Evolutionary conservation across 345 rosid genomes (phyloP).

Genomic region (Cardiospermum halicacabum): DNA sequence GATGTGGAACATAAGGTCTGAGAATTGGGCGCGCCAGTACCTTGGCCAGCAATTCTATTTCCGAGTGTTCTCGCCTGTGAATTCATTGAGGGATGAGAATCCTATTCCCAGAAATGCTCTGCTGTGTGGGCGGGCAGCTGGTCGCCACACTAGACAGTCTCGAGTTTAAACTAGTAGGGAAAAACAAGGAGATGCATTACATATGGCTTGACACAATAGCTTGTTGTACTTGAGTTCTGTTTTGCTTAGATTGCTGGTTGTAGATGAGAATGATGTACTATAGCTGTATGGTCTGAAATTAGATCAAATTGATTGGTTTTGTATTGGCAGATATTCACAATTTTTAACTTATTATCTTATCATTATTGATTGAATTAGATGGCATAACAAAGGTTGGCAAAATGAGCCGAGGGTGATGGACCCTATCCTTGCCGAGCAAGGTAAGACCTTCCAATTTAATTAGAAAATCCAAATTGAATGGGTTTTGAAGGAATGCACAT

Average conservation of each 20-base stretch:
- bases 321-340: neutral
- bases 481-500: too few relatives aligned
- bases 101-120: constrained; percentile 60
- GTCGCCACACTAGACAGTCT: constrained; percentile 21
- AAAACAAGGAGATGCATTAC: neutral
- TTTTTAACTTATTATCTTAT: neutral
- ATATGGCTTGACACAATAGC: constrained; percentile 23
- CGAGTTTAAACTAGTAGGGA: neutral
- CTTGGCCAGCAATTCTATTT: constrained; percentile 72
- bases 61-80: constrained; percentile 45
- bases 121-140: constrained; percentile 53
- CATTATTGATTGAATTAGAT: neutral
- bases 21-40: constrained; percentile 64
- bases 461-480: too few relatives aligned
- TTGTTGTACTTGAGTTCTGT: too few relatives aligned
- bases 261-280: neutral
- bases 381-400: too few relatives aligned
- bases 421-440: too few relatives aligned
- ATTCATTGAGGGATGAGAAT: constrained; percentile 63
- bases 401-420: too few relatives aligned
- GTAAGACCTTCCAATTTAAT: too few relatives aligned
- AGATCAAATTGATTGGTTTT: neutral
- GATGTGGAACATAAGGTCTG: constrained; percentile 76
- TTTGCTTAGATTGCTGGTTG: neutral
- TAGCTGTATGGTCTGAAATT: neutral